These are phyloP conservation scores for sunflower (Helianthus annuus) DNA, from an alignment of 129 eudicot genomes.

Conservation along the genomic window DNA sequence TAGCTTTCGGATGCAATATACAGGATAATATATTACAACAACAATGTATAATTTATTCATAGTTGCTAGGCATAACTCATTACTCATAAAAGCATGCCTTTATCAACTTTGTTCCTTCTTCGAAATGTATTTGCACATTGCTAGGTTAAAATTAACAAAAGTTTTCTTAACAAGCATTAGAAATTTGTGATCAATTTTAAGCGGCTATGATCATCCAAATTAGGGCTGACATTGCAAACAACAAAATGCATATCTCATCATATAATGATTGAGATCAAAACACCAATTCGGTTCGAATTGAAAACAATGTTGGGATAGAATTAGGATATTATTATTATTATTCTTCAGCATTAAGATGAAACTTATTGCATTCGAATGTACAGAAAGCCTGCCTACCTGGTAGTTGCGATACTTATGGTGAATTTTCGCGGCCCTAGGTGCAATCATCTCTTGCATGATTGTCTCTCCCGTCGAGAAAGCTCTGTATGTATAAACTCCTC, in stretches of 20 bases:
- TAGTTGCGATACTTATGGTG: background rate
- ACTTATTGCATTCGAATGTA: too few species aligned
- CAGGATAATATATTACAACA: background rate
- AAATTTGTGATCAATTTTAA: background rate
- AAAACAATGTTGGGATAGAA: background rate
- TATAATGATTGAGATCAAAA: background rate
- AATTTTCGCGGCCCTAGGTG: too few species aligned
- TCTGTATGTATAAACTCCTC: constrained; percentile 4
- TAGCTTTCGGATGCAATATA: background rate
- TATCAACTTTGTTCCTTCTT: background rate
- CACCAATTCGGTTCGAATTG: background rate
- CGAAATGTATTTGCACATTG: background rate
- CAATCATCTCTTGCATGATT: too few species aligned
- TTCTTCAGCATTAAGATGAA: too few species aligned
- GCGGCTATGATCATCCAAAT: background rate
- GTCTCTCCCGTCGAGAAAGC: background rate
- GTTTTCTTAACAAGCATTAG: background rate
- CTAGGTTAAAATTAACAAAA: background rate
- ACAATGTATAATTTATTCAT: background rate
- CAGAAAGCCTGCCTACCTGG: background rate
- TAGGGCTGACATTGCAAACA: constrained; percentile 15
- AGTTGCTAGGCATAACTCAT: background rate
- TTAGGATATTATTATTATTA: background rate
- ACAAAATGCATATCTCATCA: constrained; percentile 8
- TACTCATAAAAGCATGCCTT: background rate